Evolutionary conservation across 805 yeast genomes (phyloP).

Genomic region (Myxozyma nipponensis): DNA sequence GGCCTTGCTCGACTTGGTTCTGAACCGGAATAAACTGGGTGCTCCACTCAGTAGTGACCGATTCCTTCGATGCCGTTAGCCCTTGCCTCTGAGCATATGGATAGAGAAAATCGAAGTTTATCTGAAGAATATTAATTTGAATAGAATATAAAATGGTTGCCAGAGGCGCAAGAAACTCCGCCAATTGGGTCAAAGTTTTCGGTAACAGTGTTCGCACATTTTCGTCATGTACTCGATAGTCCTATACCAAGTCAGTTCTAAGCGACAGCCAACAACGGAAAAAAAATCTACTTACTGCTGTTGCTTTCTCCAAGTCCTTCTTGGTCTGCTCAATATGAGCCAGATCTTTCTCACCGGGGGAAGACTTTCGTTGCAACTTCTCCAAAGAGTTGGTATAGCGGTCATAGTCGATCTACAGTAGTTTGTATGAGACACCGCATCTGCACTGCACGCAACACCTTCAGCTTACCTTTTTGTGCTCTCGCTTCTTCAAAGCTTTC

Average conservation of each 20-base stretch:
- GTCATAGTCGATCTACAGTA: constrained; percentile 36
- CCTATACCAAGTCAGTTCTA: constrained; percentile 9
- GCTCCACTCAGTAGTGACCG: constrained; percentile 34
- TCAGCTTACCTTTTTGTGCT: constrained; percentile 35
- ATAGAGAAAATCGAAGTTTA: constrained; percentile 25
- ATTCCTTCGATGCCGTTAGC: constrained; percentile 8
- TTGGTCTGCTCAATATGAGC: constrained; percentile 30
- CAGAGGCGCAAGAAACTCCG: constrained; percentile 36
- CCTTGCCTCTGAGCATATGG: constrained; percentile 31
- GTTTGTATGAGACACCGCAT: too few species aligned
- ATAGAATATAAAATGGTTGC: constrained; percentile 33
- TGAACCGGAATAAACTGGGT: constrained; percentile 32
- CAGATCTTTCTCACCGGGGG: constrained; percentile 34
- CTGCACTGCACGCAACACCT: not conserved
- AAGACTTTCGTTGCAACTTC: constrained; percentile 32
- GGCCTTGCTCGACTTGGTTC: constrained; percentile 32
- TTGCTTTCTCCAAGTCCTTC: constrained; percentile 34
- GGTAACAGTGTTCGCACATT: constrained; percentile 34
- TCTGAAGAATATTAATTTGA: constrained; percentile 31
- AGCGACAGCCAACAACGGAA: not conserved
- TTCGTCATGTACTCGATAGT: constrained; percentile 35
- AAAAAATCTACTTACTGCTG: constrained; percentile 19
- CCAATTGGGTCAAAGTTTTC: constrained; percentile 29
- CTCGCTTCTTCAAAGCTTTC: constrained; percentile 37
- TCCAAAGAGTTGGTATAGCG: constrained; percentile 35